phyloP scores from a whole-genome alignment of 805 yeast species.

The Groenewaldozyma tartarivorans region DNA sequence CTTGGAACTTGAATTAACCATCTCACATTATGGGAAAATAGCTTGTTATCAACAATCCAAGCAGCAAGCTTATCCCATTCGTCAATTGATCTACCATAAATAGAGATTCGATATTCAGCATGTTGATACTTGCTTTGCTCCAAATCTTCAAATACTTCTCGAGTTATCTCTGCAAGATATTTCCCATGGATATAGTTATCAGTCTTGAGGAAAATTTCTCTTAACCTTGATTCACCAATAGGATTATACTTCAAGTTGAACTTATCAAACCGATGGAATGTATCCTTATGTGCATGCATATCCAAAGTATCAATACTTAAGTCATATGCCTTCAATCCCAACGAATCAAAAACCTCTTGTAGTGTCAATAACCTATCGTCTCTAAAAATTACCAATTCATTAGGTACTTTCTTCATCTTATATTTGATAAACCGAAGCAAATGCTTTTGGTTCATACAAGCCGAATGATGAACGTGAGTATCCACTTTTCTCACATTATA shows the following conservation, averaged over 20 bases:
- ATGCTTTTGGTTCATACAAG: slow-evolving; percentile 98
- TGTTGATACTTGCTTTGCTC: slow-evolving; percentile 94
- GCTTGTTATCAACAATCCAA: slow-evolving; percentile 91
- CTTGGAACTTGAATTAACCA: slow-evolving; percentile 97
- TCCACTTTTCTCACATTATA: slow-evolving; percentile 95
- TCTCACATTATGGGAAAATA: slow-evolving; percentile 87
- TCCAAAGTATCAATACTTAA: slow-evolving; percentile 92
- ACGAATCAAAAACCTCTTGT: slow-evolving; percentile 82
- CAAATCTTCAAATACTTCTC: slow-evolving; percentile 87
- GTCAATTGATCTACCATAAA: slow-evolving; percentile 78
- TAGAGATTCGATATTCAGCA: slow-evolving; percentile 92
- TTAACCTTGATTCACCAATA: slow-evolving; percentile 91
- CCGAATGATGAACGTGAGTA: slow-evolving; percentile 97
- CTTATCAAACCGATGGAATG: slow-evolving; percentile 96
- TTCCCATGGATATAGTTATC: slow-evolving; percentile 85
- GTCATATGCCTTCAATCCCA: slow-evolving; percentile 88
- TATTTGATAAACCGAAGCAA: slow-evolving; percentile 87
- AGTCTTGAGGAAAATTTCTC: slow-evolving; percentile 93
- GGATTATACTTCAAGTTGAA: slow-evolving; percentile 96
- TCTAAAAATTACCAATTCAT: slow-evolving; percentile 87
- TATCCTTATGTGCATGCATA: slow-evolving; percentile 98
- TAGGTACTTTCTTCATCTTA: slow-evolving; percentile 76
- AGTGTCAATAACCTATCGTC: slow-evolving; percentile 84
- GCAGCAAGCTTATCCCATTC: slow-evolving; percentile 96
- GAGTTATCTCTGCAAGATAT: slow-evolving; percentile 87